Evolutionary conservation across 805 yeast species (phyloP).

Genomic region (Kuraishia floccosa): DNA sequence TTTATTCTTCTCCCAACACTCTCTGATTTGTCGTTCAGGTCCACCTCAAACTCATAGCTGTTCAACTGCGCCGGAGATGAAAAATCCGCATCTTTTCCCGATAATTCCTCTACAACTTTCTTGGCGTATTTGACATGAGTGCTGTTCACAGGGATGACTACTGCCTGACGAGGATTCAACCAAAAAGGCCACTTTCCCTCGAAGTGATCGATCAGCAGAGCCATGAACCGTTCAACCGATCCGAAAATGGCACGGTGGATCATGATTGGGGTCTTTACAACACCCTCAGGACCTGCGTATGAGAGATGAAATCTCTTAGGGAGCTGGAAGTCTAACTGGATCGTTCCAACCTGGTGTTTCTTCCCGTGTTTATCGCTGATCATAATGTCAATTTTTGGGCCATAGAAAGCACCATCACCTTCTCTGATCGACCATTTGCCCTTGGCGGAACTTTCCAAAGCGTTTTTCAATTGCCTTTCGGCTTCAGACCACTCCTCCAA

Average conservation of each 20-base stretch:
- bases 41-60: slow-evolving; percentile 57
- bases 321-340: slow-evolving; percentile 90
- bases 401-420: slow-evolving; percentile 97
- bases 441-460: slow-evolving; percentile 37
- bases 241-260: slow-evolving; percentile 95
- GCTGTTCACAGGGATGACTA: slow-evolving; percentile 69
- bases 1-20: slow-evolving; percentile 75
- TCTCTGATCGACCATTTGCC: slow-evolving; percentile 57
- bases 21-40: slow-evolving; percentile 62
- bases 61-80: slow-evolving; percentile 40
- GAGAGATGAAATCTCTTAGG: slow-evolving; percentile 75
- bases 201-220: slow-evolving; percentile 81
- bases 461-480: slow-evolving; percentile 51
- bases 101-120: slow-evolving; percentile 30
- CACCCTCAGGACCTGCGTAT: slow-evolving; percentile 44
- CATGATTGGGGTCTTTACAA: slow-evolving; percentile 72
- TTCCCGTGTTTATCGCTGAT: slow-evolving; percentile 73
- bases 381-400: slow-evolving; percentile 88
- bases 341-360: slow-evolving; percentile 88
- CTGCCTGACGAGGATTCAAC: slow-evolving; percentile 87
- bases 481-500: slow-evolving; percentile 74
- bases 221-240: slow-evolving; percentile 85
- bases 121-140: slow-evolving; percentile 45
- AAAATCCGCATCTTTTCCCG: slow-evolving; percentile 29
- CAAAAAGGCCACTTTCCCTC: slow-evolving; percentile 97